Evolutionary conservation across 2,329 filamentous ascomycete genomes (phyloP).

Genomic region (Xylariaceae sp.): DNA sequence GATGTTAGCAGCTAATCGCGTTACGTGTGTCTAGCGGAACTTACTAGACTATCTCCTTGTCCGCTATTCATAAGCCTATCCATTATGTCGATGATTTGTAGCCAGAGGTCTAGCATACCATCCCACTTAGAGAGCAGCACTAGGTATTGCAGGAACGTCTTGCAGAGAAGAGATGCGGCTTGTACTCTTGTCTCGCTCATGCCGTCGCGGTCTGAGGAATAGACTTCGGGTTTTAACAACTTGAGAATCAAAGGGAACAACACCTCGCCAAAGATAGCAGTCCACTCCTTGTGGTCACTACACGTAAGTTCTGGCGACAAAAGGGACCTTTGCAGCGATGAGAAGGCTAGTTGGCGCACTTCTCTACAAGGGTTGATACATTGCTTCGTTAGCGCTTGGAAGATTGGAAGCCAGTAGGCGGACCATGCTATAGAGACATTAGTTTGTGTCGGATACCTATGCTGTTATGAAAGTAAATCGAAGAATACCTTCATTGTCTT

Average conservation of each 20-base stretch:
- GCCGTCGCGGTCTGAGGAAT: conserved; percentile 81
- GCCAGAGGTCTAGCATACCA: conserved; percentile 86
- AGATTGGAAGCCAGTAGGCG: conserved; percentile 95
- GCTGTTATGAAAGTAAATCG: background rate
- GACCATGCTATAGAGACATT: conserved; percentile 70
- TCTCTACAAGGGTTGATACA: conserved; percentile 93
- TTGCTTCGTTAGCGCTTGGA: conserved; percentile 81
- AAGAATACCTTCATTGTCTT: conserved; percentile 69
- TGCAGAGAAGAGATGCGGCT: conserved; percentile 84
- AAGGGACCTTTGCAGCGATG: conserved; percentile 77
- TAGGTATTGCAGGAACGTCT: conserved; percentile 92
- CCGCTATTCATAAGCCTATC: conserved; percentile 95
- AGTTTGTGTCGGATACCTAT: conserved; percentile 22
- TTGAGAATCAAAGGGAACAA: conserved; percentile 85
- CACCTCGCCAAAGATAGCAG: conserved; percentile 88
- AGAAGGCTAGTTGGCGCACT: conserved; percentile 83
- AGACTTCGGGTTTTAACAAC: conserved; percentile 89
- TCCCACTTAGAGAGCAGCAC: conserved; percentile 80
- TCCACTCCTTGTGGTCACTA: conserved; percentile 87
- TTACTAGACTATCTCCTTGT: conserved; percentile 80
- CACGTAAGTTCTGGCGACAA: conserved; percentile 79
- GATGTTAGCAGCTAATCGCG: conserved; percentile 11
- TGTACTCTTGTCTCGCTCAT: conserved; percentile 96
- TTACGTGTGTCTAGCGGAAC: conserved; percentile 34
- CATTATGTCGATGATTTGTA: conserved; percentile 88